Evolutionary conservation across 805 yeast genomes (phyloP), one percentile per base, ranked within the genome.

Genomic region (Brettanomyces bruxellensis): DNA sequence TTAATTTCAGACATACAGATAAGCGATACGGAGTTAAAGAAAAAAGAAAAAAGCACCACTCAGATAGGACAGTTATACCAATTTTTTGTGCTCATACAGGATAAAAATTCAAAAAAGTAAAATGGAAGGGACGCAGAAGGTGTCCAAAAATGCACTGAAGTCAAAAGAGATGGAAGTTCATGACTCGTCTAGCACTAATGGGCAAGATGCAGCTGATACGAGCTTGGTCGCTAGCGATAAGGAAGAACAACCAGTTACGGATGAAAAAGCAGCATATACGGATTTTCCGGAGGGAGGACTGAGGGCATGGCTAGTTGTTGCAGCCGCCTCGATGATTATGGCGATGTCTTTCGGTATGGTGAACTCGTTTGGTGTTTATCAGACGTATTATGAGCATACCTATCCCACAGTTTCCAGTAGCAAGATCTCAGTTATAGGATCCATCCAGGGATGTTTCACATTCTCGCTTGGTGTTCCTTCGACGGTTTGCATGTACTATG

Each of bases 331-430:
- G 63, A 62, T 73, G 14, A 55, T 68, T 57, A 57, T 68, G 69
- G 55, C 72, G 53, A 58, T 74, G 48, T 73, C 81, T 0, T 79
- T 76, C 72, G 86, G 86, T 14, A 67, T 78, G 62, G 75, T 75
- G 47, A 75, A 79, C 38, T 67, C 76, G 3, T 80, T 66, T 59
- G 86, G 84, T 25, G 76, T 78, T 4, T 81, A 76, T 55, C 73
- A 79, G 45, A 65, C 71, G 35, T 76, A 72, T 55, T 80, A 79
- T 52, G 63, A 67, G 12, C 51, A 51, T 5, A 45, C 49, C 25
- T 78, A 74, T 47, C 67, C 70, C 1, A 67, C 69, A 12, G 74
- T 74, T 3, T 56, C 66, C 32, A 65, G 77, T 14, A 69, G 68
- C 46, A 75, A 73, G 38, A 68, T 72, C 42, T 73, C 81, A 1